Percentiles rank a stretch among this genome's conserved stretches.
phyloP scores from a whole-genome alignment of 208 protist species.

The Trypanosoma scelopori region DNA sequence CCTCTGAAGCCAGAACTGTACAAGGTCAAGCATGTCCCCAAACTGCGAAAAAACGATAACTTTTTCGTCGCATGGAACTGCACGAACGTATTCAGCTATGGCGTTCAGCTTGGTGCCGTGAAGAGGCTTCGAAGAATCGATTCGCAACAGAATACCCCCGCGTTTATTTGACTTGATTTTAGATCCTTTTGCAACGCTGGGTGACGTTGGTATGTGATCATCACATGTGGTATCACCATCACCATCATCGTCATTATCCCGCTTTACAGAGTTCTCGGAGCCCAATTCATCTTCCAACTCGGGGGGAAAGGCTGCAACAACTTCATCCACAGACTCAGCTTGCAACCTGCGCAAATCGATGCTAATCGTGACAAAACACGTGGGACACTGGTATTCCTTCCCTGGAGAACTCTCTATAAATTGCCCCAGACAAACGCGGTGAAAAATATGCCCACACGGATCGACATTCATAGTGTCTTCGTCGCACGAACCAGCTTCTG shows the following conservation, averaged over 20 bases:
- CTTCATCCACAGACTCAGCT: constrained; percentile 53
- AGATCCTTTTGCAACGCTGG: not conserved
- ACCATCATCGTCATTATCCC: constrained; percentile 7
- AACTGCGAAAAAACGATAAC: constrained; percentile 96
- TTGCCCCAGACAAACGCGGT: constrained; percentile 79
- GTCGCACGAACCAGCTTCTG: constrained; percentile 42
- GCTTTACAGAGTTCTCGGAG: not conserved
- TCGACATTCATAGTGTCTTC: constrained; percentile 55
- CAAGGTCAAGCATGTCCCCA: constrained; percentile 95
- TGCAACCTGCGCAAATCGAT: constrained; percentile 81
- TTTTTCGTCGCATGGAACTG: constrained; percentile 82
- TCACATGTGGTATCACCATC: constrained; percentile 18
- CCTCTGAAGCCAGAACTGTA: constrained; percentile 84
- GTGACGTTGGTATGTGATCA: not conserved
- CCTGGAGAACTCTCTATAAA: constrained; percentile 86
- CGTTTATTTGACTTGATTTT: constrained; percentile 10
- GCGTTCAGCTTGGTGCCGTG: constrained; percentile 90
- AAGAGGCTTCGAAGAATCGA: constrained; percentile 79
- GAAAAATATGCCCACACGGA: constrained; percentile 85
- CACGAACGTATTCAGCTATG: constrained; percentile 80
- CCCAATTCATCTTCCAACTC: constrained; percentile 34
- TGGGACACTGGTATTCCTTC: constrained; percentile 79
- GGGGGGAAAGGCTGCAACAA: constrained; percentile 60
- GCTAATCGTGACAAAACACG: constrained; percentile 84
- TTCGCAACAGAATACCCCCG: constrained; percentile 59